Evolutionary conservation across 768 basidiomycete genomes (phyloP).

Genomic region (Favolaschia claudopus): DNA sequence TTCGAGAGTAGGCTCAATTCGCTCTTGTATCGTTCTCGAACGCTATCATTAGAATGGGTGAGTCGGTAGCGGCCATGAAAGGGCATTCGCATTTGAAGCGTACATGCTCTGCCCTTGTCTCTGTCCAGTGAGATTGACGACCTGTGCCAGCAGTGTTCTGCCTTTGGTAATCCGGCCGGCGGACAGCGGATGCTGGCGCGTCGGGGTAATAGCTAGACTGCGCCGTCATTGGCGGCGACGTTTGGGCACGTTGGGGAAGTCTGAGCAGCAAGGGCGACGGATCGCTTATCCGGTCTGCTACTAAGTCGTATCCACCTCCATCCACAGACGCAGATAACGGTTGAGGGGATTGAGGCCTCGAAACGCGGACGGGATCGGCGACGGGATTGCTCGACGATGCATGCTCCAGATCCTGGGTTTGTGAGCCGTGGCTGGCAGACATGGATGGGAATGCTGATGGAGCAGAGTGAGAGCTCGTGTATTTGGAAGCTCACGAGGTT

Average conservation of each 20-base stretch:
- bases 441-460: too few species aligned
- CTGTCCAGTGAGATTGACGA: not conserved
- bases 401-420: not conserved
- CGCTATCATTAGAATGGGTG: slow-evolving; percentile 21
- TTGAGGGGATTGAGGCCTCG: not conserved
- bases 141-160: not conserved
- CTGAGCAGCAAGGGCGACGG: not conserved
- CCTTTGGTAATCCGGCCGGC: not conserved
- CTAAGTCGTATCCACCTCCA: not conserved
- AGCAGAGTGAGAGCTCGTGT: too few species aligned
- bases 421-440: not conserved
- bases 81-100: not conserved
- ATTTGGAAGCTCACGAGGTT: too few species aligned
- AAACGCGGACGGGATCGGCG: not conserved
- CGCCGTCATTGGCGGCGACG: not conserved
- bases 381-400: not conserved
- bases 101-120: not conserved
- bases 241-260: slow-evolving; percentile 2
- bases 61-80: not conserved
- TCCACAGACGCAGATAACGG: not conserved
- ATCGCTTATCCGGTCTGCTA: not conserved
- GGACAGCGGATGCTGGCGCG: not conserved
- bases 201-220: not conserved
- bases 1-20: slow-evolving; percentile 62
- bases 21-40: slow-evolving; percentile 54